phyloP scores from a whole-genome alignment of 2,329 filamentous ascomycete genomes.

The Colletotrichum phormii region DNA sequence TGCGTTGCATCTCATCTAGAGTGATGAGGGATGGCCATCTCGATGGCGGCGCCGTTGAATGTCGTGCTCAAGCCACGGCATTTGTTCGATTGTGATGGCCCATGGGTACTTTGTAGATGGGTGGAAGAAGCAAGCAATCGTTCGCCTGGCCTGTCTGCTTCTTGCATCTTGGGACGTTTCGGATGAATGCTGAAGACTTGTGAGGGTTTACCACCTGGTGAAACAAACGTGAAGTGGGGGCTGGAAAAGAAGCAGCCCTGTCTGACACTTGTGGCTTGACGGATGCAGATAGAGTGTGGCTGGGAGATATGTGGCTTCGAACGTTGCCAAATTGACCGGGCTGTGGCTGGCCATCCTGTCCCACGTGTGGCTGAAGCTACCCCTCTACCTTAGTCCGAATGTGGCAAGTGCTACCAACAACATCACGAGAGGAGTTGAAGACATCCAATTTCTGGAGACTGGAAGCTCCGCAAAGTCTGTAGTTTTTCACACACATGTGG shows the following conservation, averaged over 20 bases:
- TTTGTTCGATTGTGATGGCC: not conserved
- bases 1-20: not conserved
- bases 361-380: slow-evolving; percentile 30
- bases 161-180: slow-evolving; percentile 3
- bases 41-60: not conserved
- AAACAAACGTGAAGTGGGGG: slow-evolving; percentile 13
- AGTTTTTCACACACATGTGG: slow-evolving; percentile 33
- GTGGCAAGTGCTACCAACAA: slow-evolving; percentile 35
- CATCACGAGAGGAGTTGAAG: slow-evolving; percentile 31
- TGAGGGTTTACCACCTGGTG: not conserved
- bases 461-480: slow-evolving; percentile 20
- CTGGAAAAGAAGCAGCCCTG: not conserved
- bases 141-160: not conserved
- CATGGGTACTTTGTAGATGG: too few relatives aligned
- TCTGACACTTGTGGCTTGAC: too few relatives aligned
- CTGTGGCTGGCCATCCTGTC: not conserved
- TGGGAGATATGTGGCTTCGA: not conserved
- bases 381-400: slow-evolving; percentile 31
- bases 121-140: not conserved
- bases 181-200: slow-evolving; percentile 6
- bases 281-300: not conserved
- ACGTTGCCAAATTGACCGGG: not conserved
- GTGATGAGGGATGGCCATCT: not conserved
- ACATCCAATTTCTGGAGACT: slow-evolving; percentile 30
- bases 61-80: not conserved